Conservation (phyloP, 2,329 filamentous ascomycete species). For the Westerdykella ornata region DNA sequence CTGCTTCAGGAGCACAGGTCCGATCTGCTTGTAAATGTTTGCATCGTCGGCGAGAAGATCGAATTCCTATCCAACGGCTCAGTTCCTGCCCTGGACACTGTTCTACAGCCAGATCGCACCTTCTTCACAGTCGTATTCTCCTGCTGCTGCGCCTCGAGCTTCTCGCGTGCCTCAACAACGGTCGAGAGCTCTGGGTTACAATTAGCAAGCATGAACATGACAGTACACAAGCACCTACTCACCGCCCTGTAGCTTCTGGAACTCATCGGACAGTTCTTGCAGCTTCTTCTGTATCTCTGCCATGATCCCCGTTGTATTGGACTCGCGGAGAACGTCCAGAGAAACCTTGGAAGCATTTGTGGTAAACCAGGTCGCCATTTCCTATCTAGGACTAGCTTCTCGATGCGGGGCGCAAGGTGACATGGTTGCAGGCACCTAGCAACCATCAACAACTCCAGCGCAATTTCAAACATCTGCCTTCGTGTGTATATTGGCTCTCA, state of each 20-base stretch:
- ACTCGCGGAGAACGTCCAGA: not conserved
- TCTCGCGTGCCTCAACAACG: slow-evolving; percentile 73
- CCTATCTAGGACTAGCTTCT: slow-evolving; percentile 3
- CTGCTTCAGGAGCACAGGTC: slow-evolving; percentile 89
- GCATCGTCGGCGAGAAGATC: slow-evolving; percentile 68
- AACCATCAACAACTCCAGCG: slow-evolving; percentile 5
- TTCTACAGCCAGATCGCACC: slow-evolving; percentile 40
- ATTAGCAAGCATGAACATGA: slow-evolving; percentile 10
- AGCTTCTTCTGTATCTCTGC: slow-evolving; percentile 65
- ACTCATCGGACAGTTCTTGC: slow-evolving; percentile 80
- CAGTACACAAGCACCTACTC: slow-evolving; percentile 11
- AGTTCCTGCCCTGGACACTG: not conserved
- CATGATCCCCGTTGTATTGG: slow-evolving; percentile 16
- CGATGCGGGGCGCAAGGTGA: slow-evolving; percentile 7
- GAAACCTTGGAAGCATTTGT: not conserved
- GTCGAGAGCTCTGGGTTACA: slow-evolving; percentile 63
- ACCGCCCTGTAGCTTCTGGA: slow-evolving; percentile 81
- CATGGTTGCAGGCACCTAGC: slow-evolving; percentile 5
- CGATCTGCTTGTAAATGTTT: slow-evolving; percentile 92
- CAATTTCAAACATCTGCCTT: not conserved
- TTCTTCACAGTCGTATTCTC: slow-evolving; percentile 86
- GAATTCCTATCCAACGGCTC: slow-evolving; percentile 61
- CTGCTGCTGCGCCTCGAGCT: slow-evolving; percentile 86
- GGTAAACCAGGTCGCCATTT: not conserved
- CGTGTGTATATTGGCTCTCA: not conserved